Evolutionary conservation across 768 basidiomycete genomes (phyloP).

Genomic region (Terana coerulea): DNA sequence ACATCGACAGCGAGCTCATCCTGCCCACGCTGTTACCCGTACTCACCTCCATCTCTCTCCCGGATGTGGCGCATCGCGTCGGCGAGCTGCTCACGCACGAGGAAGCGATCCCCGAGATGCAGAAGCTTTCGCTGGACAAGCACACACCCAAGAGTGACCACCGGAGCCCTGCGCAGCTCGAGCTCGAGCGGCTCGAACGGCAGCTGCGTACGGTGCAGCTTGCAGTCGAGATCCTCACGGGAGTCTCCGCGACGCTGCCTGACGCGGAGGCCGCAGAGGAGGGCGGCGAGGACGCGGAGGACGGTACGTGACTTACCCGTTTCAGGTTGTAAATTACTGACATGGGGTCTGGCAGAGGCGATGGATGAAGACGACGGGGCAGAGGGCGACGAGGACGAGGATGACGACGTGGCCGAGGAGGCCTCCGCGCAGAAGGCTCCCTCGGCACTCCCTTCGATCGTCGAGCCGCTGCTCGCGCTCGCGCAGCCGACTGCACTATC

Average conservation of each 20-base stretch:
- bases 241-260: slow-evolving; percentile 82
- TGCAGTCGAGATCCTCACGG: slow-evolving; percentile 85
- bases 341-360: not conserved
- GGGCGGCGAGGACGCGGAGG: slow-evolving; percentile 34
- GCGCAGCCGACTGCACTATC: slow-evolving; percentile 76
- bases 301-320: slow-evolving; percentile 21
- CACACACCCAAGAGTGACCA: slow-evolving; percentile 75
- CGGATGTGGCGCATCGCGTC: slow-evolving; percentile 44
- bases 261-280: slow-evolving; percentile 55
- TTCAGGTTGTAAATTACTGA: slow-evolving; percentile 21
- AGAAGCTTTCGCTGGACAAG: slow-evolving; percentile 58
- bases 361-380: slow-evolving; percentile 31
- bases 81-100: slow-evolving; percentile 49
- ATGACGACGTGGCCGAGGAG: slow-evolving; percentile 4
- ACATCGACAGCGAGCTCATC: slow-evolving; percentile 69
- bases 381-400: slow-evolving; percentile 23
- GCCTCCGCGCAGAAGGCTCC: slow-evolving; percentile 1
- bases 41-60: slow-evolving; percentile 55
- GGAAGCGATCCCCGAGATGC: slow-evolving; percentile 48
- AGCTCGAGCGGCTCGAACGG: slow-evolving; percentile 71
- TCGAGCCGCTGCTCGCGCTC: slow-evolving; percentile 63
- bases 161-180: slow-evolving; percentile 60
- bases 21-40: slow-evolving; percentile 69
- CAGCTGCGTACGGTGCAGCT: slow-evolving; percentile 72
- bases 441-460: slow-evolving; percentile 42